A percentile compares a stretch with the other conserved stretches of the same genome.
Conservation (phyloP, 2,329 filamentous ascomycete species). For the Epichloe sylvatica region DNA sequence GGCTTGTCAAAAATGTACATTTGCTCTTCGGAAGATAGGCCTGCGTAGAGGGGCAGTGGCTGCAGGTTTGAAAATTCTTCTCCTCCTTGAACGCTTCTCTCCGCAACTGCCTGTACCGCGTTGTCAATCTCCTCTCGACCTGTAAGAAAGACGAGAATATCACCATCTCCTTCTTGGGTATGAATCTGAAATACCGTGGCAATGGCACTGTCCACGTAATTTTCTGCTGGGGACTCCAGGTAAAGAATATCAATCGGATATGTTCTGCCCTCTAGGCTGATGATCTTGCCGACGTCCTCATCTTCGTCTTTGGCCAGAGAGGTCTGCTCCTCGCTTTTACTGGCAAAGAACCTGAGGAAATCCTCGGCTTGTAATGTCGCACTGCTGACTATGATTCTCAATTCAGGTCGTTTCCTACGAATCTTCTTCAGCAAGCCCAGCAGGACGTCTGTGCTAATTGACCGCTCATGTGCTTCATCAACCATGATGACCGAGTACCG, state of each 20-base stretch:
- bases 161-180: constrained; percentile 62
- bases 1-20: constrained; percentile 87
- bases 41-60: constrained; percentile 69
- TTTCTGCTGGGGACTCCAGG: constrained; percentile 60
- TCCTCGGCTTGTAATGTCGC: constrained; percentile 84
- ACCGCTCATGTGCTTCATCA: constrained; percentile 90
- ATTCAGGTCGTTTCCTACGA: constrained; percentile 58
- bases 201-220: constrained; percentile 75
- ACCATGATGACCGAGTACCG: constrained; percentile 95
- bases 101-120: constrained; percentile 63
- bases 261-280: constrained; percentile 75
- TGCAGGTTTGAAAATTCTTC: constrained; percentile 15
- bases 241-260: constrained; percentile 83
- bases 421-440: constrained; percentile 89
- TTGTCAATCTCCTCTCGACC: constrained; percentile 86
- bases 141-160: constrained; percentile 83
- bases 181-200: constrained; percentile 83
- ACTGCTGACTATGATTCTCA: constrained; percentile 83
- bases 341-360: constrained; percentile 65
- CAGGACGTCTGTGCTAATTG: constrained; percentile 80
- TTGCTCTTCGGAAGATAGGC: constrained; percentile 78
- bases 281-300: constrained; percentile 35
- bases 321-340: constrained; percentile 22
- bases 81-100: constrained; percentile 50
- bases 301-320: constrained; percentile 13